Conservation (phyloP, 345 rosid species). For the Dipteronia sinensis region DNA sequence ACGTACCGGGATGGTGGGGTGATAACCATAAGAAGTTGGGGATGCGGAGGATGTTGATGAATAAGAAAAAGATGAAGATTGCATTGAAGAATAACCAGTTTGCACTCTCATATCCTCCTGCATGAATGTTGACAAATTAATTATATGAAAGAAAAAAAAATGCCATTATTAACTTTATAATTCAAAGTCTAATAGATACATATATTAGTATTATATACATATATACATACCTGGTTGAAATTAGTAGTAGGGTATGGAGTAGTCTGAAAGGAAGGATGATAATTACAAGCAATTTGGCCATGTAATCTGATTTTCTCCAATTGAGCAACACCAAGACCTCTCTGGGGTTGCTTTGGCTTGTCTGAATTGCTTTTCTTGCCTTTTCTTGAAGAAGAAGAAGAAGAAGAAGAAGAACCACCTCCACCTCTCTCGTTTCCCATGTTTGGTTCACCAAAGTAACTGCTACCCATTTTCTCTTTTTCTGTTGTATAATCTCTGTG, state of each 20-base stretch:
- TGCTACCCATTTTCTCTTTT: conserved; percentile 60
- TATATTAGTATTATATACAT: too few species aligned
- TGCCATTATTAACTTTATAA: background rate
- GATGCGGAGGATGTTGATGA: conserved; percentile 53
- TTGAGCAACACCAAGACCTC: conserved; percentile 99
- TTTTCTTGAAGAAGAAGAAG: conserved; percentile 71
- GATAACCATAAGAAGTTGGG: conserved; percentile 60
- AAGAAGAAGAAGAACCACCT: conserved; percentile 51
- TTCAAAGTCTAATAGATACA: background rate
- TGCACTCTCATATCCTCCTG: conserved; percentile 81
- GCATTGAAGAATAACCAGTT: conserved; percentile 52
- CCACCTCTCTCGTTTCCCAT: conserved; percentile 52
- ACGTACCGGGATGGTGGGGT: conserved; percentile 65
- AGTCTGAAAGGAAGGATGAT: conserved; percentile 44
- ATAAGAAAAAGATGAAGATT: conserved; percentile 64
- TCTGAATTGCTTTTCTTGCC: conserved; percentile 71
- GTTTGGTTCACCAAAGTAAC: conserved; percentile 73
- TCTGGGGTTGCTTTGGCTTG: conserved; percentile 91
- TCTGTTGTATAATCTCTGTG: background rate
- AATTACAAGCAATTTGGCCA: conserved; percentile 45
- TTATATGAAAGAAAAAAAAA: background rate
- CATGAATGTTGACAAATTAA: conserved; percentile 25
- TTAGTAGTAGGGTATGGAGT: conserved; percentile 46
- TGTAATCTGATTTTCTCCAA: conserved; percentile 87
- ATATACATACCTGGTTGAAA: conserved; percentile 57